Conservation (phyloP, 2,329 filamentous ascomycete genomes). For the Arthrinium phaeospermum region DNA sequence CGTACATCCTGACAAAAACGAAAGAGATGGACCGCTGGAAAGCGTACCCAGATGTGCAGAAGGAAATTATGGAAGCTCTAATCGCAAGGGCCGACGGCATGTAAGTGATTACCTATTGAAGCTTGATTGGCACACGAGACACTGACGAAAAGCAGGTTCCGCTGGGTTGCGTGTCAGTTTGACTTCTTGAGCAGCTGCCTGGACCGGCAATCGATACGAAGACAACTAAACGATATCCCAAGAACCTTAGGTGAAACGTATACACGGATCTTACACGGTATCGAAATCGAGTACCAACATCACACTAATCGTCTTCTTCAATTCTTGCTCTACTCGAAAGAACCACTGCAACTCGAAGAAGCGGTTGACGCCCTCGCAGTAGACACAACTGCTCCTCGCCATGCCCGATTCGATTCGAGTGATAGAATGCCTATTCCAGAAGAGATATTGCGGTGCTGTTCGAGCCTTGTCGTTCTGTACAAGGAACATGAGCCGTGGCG, state of each 20-base stretch:
- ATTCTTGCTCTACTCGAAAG: slow-evolving; percentile 31
- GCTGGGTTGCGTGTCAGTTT: slow-evolving; percentile 30
- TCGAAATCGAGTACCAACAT: neutral
- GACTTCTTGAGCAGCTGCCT: slow-evolving; percentile 30
- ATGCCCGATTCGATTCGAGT: slow-evolving; percentile 32
- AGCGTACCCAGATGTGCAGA: slow-evolving; percentile 27
- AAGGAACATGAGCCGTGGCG: slow-evolving; percentile 20
- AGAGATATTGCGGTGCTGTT: slow-evolving; percentile 30
- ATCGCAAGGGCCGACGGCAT: slow-evolving; percentile 36
- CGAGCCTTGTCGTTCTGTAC: slow-evolving; percentile 27
- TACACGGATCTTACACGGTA: slow-evolving; percentile 25
- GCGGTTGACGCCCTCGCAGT: slow-evolving; percentile 37
- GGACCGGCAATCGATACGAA: neutral
- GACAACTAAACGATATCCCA: slow-evolving; percentile 24
- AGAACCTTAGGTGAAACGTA: slow-evolving; percentile 30
- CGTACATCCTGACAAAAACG: slow-evolving; percentile 32
- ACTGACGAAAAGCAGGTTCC: slow-evolving; percentile 26
- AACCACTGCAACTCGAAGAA: slow-evolving; percentile 35
- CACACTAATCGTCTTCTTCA: slow-evolving; percentile 27
- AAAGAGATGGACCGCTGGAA: slow-evolving; percentile 34
- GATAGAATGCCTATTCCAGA: slow-evolving; percentile 30
- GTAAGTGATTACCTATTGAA: slow-evolving; percentile 28
- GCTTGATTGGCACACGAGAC: no score
- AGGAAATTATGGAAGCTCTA: slow-evolving; percentile 31
- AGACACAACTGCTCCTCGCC: slow-evolving; percentile 23